These are phyloP conservation scores for Nymphaea thermarum DNA, from an alignment of 164 flowering plant species.

Conservation along the genomic window DNA sequence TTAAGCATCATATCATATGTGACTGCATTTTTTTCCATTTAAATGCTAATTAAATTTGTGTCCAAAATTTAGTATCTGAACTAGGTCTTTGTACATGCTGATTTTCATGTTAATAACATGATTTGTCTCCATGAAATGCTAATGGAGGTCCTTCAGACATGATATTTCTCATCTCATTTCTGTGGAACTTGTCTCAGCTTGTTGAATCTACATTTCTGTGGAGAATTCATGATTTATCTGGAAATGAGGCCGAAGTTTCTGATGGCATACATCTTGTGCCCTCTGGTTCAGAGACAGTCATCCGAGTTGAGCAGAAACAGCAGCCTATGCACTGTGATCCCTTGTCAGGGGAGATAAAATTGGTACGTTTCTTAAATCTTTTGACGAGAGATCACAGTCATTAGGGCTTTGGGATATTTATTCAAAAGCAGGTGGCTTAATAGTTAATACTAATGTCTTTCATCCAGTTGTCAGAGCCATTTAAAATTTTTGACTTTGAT, in stretches of 20 bases:
- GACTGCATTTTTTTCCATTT: no score
- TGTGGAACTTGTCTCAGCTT: constrained; percentile 27
- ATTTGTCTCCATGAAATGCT: not conserved
- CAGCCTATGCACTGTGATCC: constrained; percentile 84
- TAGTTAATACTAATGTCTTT: not conserved
- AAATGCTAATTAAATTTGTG: no score
- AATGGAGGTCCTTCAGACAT: not conserved
- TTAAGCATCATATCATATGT: no score
- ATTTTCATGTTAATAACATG: not conserved
- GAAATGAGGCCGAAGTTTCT: constrained; percentile 35
- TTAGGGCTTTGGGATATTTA: not conserved
- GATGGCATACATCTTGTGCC: constrained; percentile 67
- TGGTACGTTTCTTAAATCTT: constrained; percentile 29
- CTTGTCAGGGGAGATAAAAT: constrained; percentile 43
- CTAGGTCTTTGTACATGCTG: not conserved
- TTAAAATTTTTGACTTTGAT: constrained; percentile 89
- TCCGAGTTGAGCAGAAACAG: constrained; percentile 52
- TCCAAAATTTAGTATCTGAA: no score
- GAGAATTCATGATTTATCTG: constrained; percentile 64
- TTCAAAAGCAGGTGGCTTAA: not conserved
- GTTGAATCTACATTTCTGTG: constrained; percentile 65
- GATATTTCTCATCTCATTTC: not conserved
- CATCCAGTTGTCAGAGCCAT: constrained; percentile 92
- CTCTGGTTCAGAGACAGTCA: constrained; percentile 30
- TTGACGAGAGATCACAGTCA: not conserved